These are phyloP conservation scores for Saksenaea oblongispora DNA, from an alignment of 371 early-diverging fungal species.

Conservation along the genomic window DNA sequence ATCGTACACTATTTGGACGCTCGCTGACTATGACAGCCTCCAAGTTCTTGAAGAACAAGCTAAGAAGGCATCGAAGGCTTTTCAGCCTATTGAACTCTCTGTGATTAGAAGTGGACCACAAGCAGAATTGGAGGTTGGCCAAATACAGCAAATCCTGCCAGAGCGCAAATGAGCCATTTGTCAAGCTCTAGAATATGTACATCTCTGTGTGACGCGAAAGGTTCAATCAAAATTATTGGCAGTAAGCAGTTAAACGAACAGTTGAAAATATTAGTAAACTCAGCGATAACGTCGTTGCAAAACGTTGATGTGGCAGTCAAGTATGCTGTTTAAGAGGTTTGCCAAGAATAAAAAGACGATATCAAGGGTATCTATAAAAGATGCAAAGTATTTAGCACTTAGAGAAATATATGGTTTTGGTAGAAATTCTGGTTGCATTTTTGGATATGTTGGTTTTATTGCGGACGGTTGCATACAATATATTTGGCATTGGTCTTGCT, in stretches of 20 bases:
- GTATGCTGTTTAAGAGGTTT: neutral
- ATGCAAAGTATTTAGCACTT: too few species aligned
- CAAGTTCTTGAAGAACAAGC: neutral
- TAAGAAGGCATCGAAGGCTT: neutral
- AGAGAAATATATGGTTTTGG: too few species aligned
- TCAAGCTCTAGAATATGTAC: neutral
- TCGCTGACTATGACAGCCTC: neutral
- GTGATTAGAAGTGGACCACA: neutral
- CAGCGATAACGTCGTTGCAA: too few species aligned
- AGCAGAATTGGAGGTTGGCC: neutral
- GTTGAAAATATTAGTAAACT: neutral
- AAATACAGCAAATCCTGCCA: neutral
- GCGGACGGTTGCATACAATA: too few species aligned
- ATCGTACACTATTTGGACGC: too few species aligned
- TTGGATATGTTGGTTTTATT: too few species aligned
- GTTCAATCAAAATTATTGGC: neutral
- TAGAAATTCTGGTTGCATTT: too few species aligned
- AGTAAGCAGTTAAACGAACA: neutral
- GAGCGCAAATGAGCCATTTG: neutral
- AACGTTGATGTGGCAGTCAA: neutral
- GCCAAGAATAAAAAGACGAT: neutral
- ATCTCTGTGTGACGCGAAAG: neutral
- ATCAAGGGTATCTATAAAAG: too few species aligned
- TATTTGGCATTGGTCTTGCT: too few species aligned
- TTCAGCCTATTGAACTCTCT: neutral